phyloP scores from a whole-genome alignment of 2,329 filamentous ascomycete genomes.

The Bipolaris bicolor region DNA sequence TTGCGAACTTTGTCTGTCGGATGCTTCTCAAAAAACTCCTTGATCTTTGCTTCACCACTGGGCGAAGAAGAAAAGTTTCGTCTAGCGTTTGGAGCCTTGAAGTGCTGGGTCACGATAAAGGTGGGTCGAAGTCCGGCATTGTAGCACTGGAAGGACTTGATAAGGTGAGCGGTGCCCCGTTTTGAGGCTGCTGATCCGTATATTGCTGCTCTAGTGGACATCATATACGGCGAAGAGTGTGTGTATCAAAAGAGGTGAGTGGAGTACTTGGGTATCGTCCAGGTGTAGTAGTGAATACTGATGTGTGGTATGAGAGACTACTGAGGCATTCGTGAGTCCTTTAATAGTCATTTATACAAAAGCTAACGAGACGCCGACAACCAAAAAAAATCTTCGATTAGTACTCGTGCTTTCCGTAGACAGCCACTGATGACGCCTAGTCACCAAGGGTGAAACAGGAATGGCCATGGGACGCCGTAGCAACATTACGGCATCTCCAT shows the following conservation, averaged over 20 bases:
- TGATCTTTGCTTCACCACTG: slow-evolving; percentile 41
- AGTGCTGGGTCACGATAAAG: slow-evolving; percentile 42
- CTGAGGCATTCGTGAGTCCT: slow-evolving; percentile 26
- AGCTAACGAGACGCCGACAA: slow-evolving; percentile 24
- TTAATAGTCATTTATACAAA: slow-evolving; percentile 42
- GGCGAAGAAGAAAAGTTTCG: slow-evolving; percentile 52
- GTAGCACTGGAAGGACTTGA: slow-evolving; percentile 47
- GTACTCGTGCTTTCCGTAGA: slow-evolving; percentile 6
- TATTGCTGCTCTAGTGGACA: slow-evolving; percentile 33
- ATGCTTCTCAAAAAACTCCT: slow-evolving; percentile 56
- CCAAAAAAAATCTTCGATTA: slow-evolving; percentile 13
- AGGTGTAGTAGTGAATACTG: slow-evolving; percentile 16
- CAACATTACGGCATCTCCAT: slow-evolving; percentile 17
- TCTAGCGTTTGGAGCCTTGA: slow-evolving; percentile 25
- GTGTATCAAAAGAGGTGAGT: slow-evolving; percentile 11
- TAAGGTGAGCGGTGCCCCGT: slow-evolving; percentile 46
- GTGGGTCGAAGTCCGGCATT: slow-evolving; percentile 38
- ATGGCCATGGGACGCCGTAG: slow-evolving; percentile 11
- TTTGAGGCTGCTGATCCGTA: slow-evolving; percentile 42
- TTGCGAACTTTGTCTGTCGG: slow-evolving; percentile 54
- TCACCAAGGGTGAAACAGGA: slow-evolving; percentile 34
- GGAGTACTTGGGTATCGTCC: slow-evolving; percentile 1
- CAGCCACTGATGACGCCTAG: slow-evolving; percentile 14
- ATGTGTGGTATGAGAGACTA: slow-evolving; percentile 25
- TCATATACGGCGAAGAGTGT: slow-evolving; percentile 31